Base-by-base conservation (phyloP, 2,329 filamentous ascomycete genomes). In the Pyrenochaeta sp. region DNA sequence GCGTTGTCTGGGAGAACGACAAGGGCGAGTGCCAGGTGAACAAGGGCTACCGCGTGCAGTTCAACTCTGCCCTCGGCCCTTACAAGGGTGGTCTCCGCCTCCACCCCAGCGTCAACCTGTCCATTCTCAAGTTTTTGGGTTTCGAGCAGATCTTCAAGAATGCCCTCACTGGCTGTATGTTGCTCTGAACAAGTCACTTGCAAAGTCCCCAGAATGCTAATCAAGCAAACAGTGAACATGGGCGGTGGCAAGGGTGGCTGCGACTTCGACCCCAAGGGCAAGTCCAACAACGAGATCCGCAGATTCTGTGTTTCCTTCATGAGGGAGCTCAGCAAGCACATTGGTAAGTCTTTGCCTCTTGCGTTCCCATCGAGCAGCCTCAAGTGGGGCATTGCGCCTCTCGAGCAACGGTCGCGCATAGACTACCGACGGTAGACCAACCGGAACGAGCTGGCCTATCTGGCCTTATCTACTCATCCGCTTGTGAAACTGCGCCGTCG, bases 91-190 rank as follows among this genome's bases (percentile, higher is more conserved):
- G 95, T 76, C 88, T 98, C 67, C 86, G 95, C 68, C 92, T 99
- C 80, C 95, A 99, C 79, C 95, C 94, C 59, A 88, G 89, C 10
- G 91, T 95, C 79, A 95, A 89, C 76, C 81, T 89, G 48, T 85
- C 82, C 51, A 83, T 86, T 73, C 87, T 99, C 72, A 99, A 99
- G 84, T 98, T 98, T 83, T 86, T 99, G 75, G 95, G 94, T 64
- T 98, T 98, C 73, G 95, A 99, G 87, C 95, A 98, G 83, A 96
- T 94, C 82, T 98, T 98, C 86, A 98, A 98, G 87, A 98, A 98
- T 91, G 95, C 95, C 66, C 83, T 98, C 67, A 98, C 95, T 58
- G 95, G 95, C 74, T 81, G 90, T 93, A 83, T 83, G 90, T 72
- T 15, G 17, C 21, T 21, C 29, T 14, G 11, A 39, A 6, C n/a